Evolutionary conservation across 306 rosid genomes (phyloP), one percentile per base, ranked within the genome.

Genomic region (Phaseolus lunatus): DNA sequence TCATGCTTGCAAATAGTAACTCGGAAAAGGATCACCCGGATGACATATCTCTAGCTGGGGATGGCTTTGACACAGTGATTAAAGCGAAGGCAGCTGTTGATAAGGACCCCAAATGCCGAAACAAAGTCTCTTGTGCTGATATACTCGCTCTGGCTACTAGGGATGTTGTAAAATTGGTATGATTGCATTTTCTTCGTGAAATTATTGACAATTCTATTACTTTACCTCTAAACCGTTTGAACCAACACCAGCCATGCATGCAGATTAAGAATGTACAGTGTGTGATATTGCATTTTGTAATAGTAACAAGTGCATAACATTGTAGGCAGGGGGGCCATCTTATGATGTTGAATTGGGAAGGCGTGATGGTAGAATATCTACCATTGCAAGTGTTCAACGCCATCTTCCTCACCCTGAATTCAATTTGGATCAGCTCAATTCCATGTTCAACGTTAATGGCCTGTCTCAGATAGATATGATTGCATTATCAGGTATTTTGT

Each of bases 41-140:
- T 15, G 85, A 95, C n/a, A 48, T 89, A 1, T 80, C 97, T 4
- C 85, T 95, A 0, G 97, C 96, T 0, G 97, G 97, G 2, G 98
- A 92, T 7, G 98, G 98, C 11, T 95, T 95, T 61, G 99, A 95
- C 89, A 92, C 97, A 0, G 97, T 92, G 41, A 41, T 89, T 16
- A 89, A 85, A 84, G 96, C 97, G 77, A 92, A 95, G 82, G 97
- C 88, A 13, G 91, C 97, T 1, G 92, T 95, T 31, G 97, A 92
- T 54, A 77, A 80, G 0, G 87, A 80, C 24, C 77, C 87, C 49
- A 35, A 15, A 1, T 95, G 99, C 80, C 63, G 80, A 52, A 85
- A 92, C 84, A 88, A 86, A 84, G 97, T 95, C 31, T 95, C 97
- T 7, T 95, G 99, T 77, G 97, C 99, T 71, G 97, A 92, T 67